These are phyloP conservation scores for Stemphylium vesicarium DNA, from an alignment of 2,329 filamentous ascomycete genomes.

Conservation along the genomic window DNA sequence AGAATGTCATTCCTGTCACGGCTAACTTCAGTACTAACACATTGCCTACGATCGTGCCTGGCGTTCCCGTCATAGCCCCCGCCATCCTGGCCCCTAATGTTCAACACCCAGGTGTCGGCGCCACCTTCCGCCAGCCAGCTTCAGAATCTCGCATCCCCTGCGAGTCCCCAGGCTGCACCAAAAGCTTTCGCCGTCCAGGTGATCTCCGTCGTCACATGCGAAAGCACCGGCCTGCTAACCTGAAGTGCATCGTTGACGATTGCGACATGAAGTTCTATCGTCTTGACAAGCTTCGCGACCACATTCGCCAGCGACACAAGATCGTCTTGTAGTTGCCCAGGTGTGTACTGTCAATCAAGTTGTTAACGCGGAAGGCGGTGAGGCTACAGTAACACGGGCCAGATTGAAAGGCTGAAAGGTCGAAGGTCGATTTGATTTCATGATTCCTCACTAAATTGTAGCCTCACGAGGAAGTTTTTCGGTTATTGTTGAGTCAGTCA, in stretches of 20 bases:
- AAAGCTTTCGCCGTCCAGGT: background rate
- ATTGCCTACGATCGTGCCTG: background rate
- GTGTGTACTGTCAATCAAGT: no score
- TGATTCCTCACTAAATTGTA: no score
- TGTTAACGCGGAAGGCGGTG: no score
- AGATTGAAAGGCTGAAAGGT: no score
- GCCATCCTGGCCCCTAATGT: background rate
- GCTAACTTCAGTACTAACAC: background rate
- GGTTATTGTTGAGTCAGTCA: no score
- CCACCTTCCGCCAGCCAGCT: background rate
- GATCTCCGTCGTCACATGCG: constrained; percentile 4
- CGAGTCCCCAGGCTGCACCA: background rate
- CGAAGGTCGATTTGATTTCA: no score
- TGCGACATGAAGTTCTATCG: constrained; percentile 10
- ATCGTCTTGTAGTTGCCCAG: background rate
- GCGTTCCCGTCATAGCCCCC: background rate
- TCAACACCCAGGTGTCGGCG: background rate
- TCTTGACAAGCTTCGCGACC: constrained; percentile 8
- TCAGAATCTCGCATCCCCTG: background rate
- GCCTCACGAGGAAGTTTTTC: no score
- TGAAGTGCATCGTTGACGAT: background rate
- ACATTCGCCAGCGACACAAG: background rate
- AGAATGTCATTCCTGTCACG: background rate
- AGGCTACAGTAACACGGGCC: no score
- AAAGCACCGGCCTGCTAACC: background rate